Base-by-base conservation (phyloP, 257 asterid species). In the Gynochthodes officinalis region DNA sequence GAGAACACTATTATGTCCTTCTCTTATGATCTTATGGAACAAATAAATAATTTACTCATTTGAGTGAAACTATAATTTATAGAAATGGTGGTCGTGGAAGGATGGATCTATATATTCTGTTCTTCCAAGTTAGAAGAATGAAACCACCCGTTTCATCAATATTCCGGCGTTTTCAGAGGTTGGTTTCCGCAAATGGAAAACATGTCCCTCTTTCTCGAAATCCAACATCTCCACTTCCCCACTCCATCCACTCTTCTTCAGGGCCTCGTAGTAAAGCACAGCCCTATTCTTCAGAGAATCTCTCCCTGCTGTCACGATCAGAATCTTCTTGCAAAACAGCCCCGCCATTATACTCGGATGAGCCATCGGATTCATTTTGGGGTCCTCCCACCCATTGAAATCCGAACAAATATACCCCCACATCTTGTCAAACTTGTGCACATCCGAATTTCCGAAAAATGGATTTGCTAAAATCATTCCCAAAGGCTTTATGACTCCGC, bases 381-480 rank as follows among this genome's bases (percentile, higher is more conserved):
- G 97, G 72, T 93, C 98, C 66, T 88, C 88, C 2, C 71, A 5
- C 2, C 78, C 78, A 0, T 54, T 35, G 11, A 35, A 44, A 40
- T 82, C 83, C 0, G 75, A 66, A 49, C 80, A 70, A 16, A 75
- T 35, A 46, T n/a, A 66, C 0, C 72, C 67, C 98, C 96, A 92
- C 35, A 87, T 11, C 57, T 27, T 23, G 5, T 87, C 84, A n/a
- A n/a, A n/a, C n/a, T n/a, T n/a, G n/a, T n/a, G n/a, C 23, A 54
- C 44, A 59, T 73, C 25, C 1, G 76, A 80, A 7, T 0, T 63
- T 19, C 96, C 93, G 67, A 94, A 91, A 75, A 23, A 91, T 5
- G 97, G 97, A 69, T 91, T 91, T 28, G 81, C n/a, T 59, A 91
- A 54, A 53, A 88, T 68, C 83, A 91, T 78, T 48, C 91, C 96